Evolutionary conservation across 2,329 filamentous ascomycete genomes (phyloP).

Genomic region (Periconia macrospinosa): DNA sequence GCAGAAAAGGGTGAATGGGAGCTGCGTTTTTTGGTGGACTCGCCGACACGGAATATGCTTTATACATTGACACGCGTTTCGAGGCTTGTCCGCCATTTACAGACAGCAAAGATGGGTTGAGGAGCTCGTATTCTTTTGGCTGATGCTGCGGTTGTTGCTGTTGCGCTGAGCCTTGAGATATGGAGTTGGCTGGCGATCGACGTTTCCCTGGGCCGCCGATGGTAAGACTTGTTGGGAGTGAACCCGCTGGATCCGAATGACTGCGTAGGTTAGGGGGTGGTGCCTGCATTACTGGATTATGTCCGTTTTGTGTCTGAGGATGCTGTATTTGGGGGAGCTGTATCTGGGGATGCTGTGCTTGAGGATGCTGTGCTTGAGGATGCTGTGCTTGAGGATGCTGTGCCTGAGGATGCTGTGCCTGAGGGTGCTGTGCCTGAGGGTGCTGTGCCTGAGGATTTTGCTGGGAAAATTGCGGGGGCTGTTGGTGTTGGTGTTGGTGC

Average conservation of each 20-base stretch:
- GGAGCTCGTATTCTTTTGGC: constrained; percentile 12
- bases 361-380: not conserved
- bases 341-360: not conserved
- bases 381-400: too few relatives aligned
- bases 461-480: too few relatives aligned
- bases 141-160: not conserved
- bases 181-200: constrained; percentile 2
- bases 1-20: not conserved
- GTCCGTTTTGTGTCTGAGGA: not conserved
- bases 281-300: not conserved
- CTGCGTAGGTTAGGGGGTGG: constrained; percentile 4
- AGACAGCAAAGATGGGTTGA: constrained; percentile 12
- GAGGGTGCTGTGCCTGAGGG: too few relatives aligned
- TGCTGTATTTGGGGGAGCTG: too few relatives aligned
- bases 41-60: constrained; percentile 21
- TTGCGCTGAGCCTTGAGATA: not conserved
- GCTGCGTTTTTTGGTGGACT: constrained; percentile 12
- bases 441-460: not conserved
- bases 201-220: constrained; percentile 14
- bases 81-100: constrained; percentile 9
- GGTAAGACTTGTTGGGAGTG: constrained; percentile 24
- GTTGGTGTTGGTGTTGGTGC: not conserved
- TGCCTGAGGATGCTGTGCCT: not conserved
- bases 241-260: constrained; percentile 2
- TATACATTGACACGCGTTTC: constrained; percentile 16